Evolutionary conservation across 768 basidiomycete genomes (phyloP).

Genomic region (Tylopilus subfusipes): DNA sequence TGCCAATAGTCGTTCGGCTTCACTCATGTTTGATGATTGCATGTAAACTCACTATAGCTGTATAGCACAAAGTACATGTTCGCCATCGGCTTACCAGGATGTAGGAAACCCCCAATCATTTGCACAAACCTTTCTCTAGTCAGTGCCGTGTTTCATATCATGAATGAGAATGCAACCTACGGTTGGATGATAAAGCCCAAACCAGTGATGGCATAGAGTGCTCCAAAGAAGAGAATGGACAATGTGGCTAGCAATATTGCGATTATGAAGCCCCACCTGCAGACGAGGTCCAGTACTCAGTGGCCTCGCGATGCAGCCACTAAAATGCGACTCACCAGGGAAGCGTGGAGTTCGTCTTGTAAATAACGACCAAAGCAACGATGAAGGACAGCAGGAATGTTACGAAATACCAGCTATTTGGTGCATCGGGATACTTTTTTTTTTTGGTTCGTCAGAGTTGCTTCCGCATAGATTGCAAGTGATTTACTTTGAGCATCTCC

Average conservation of each 20-base stretch:
- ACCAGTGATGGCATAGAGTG: slow-evolving; percentile 51
- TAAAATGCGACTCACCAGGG: slow-evolving; percentile 40
- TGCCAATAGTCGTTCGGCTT: slow-evolving; percentile 32
- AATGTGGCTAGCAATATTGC: slow-evolving; percentile 47
- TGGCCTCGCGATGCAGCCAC: neutral
- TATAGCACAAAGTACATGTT: slow-evolving; percentile 44
- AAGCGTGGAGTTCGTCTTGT: slow-evolving; percentile 49
- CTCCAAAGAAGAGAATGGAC: slow-evolving; percentile 53
- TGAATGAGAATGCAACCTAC: slow-evolving; percentile 15
- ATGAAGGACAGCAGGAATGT: slow-evolving; percentile 32
- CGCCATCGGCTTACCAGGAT: slow-evolving; percentile 40
- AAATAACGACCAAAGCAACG: slow-evolving; percentile 53
- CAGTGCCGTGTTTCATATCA: neutral
- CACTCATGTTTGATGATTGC: slow-evolving; percentile 37
- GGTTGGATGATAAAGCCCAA: slow-evolving; percentile 22
- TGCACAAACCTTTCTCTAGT: slow-evolving; percentile 29
- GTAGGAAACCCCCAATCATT: slow-evolving; percentile 37
- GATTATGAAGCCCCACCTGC: slow-evolving; percentile 48
- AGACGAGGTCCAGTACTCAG: neutral
- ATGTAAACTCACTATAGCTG: slow-evolving; percentile 40
- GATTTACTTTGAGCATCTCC: slow-evolving; percentile 43
- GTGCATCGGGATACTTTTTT: slow-evolving; percentile 34
- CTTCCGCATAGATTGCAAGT: slow-evolving; percentile 14
- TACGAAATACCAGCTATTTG: slow-evolving; percentile 33
- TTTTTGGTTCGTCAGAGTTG: neutral